These are phyloP conservation scores for Dentipellis sp. DNA, from an alignment of 768 basidiomycete species.

Conservation along the genomic window DNA sequence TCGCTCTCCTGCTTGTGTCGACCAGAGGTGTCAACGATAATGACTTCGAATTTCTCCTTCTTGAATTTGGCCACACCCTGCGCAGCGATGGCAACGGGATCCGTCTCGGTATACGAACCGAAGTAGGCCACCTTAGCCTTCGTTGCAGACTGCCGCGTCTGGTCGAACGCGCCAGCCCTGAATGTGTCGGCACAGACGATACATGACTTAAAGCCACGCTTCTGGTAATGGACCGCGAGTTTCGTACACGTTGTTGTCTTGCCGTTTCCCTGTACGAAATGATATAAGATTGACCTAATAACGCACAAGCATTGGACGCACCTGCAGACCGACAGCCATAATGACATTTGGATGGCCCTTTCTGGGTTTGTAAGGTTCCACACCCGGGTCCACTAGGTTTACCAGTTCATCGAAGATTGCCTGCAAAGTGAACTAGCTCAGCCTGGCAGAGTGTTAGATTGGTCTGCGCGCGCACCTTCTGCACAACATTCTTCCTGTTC, in stretches of 20 bases:
- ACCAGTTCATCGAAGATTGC: constrained; percentile 97
- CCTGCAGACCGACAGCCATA: constrained; percentile 97
- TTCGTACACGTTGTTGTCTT: constrained; percentile 99
- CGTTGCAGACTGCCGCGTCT: constrained; percentile 96
- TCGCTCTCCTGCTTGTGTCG: constrained; percentile 96
- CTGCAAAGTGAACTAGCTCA: constrained; percentile 29
- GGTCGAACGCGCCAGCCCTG: constrained; percentile 98
- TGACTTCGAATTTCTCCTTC: constrained; percentile 96
- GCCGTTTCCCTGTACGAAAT: constrained; percentile 72
- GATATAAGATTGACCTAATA: not conserved
- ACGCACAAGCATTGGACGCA: constrained; percentile 23
- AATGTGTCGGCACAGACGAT: constrained; percentile 99
- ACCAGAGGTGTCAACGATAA: constrained; percentile 97
- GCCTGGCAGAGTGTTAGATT: not conserved
- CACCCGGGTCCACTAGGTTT: constrained; percentile 87
- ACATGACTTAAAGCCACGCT: constrained; percentile 91
- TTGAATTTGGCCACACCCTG: constrained; percentile 96
- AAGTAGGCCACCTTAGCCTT: constrained; percentile 99
- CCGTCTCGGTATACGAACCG: constrained; percentile 97
- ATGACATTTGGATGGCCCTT: constrained; percentile 92
- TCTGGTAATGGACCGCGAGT: constrained; percentile 94
- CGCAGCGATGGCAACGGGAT: constrained; percentile 90
- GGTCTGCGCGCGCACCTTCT: constrained; percentile 54
- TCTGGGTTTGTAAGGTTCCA: constrained; percentile 92
- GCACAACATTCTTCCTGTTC: constrained; percentile 81